Base-by-base conservation (phyloP, 1,139 yeast genomes). In the Saccharomyces pastorianus region DNA sequence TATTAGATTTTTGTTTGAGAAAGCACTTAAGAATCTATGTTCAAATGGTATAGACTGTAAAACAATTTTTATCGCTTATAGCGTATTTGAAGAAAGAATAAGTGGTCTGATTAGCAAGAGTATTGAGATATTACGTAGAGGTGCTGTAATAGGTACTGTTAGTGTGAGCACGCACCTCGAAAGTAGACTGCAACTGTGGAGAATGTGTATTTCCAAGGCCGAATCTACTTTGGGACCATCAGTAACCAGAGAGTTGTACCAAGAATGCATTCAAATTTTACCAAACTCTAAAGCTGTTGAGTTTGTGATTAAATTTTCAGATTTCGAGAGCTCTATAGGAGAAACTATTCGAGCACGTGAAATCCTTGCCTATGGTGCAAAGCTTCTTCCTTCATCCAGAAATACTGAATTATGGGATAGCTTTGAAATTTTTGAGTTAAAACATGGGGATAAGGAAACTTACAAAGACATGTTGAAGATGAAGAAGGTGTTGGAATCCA, bases 381-480 rank as follows among this genome's bases (percentile, higher is more conserved):
- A 77, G 52, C 68, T 79, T 48, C 76, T 72, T 50, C 72, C 77
- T n/a, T 81, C 81, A 1, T 53, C 59, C 4, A 61, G 67, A 6
- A 69, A 69, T 58, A 49, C 61, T 55, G 68, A 67, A 4, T 67
- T 79, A 8, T 85, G 91, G 91, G 69, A 70, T 1, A 69, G 71
- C 47, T 90, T 96, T 96, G 85, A 84, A 55, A 69, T 73, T 11
- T 88, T 89, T 68, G 97, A 90, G 65, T 67, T 88, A 44, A 75
- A 79, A 20, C 64, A 80, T 66, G 97, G 97, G 2, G 74, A 79
- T 58, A 95, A 87, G 63, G 76, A 75, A 2, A 80, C 87, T 0
- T 89, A 80, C 68, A 89, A 86, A 62, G 85, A 83, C 14, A 85
- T 89, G 91, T 69, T 90, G 25, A 74, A 85, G 50, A 73, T 77